Conservation (phyloP, 108 stramenopile species). For the Nitzschia palea region DNA sequence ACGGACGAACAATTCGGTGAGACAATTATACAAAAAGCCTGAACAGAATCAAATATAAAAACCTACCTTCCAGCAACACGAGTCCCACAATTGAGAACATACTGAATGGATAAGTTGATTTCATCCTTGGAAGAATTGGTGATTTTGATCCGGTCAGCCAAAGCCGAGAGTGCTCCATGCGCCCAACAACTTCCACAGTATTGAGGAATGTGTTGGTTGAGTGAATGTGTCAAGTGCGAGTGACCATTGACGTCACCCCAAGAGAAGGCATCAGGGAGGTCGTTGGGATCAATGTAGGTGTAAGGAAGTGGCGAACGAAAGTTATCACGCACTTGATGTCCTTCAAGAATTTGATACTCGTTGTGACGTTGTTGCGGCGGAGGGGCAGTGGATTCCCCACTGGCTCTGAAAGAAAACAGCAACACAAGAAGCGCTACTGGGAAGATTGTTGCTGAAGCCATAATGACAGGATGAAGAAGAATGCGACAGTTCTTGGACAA, state of each 20-base stretch:
- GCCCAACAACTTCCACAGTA: slow-evolving; percentile 86
- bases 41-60: background rate
- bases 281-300: slow-evolving; percentile 48
- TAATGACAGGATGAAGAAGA: too few relatives aligned
- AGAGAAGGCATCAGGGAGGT: slow-evolving; percentile 64
- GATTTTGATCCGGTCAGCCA: slow-evolving; percentile 93
- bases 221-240: slow-evolving; percentile 75
- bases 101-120: slow-evolving; percentile 54
- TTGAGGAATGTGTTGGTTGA: slow-evolving; percentile 94
- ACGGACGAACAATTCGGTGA: background rate
- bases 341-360: slow-evolving; percentile 39
- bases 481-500: too few relatives aligned
- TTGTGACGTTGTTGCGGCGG: slow-evolving; percentile 22
- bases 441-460: too few relatives aligned
- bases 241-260: slow-evolving; percentile 88
- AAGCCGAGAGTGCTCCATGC: slow-evolving; percentile 80
- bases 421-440: too few relatives aligned
- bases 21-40: background rate
- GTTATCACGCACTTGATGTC: slow-evolving; percentile 34
- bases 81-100: slow-evolving; percentile 83
- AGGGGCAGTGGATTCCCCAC: too few relatives aligned
- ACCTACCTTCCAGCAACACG: slow-evolving; percentile 60
- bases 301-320: slow-evolving; percentile 52
- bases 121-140: slow-evolving; percentile 59
- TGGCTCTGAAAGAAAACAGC: too few relatives aligned